Conservation (phyloP, 2,329 filamentous ascomycete genomes). For the Cercospora nicotianae region DNA sequence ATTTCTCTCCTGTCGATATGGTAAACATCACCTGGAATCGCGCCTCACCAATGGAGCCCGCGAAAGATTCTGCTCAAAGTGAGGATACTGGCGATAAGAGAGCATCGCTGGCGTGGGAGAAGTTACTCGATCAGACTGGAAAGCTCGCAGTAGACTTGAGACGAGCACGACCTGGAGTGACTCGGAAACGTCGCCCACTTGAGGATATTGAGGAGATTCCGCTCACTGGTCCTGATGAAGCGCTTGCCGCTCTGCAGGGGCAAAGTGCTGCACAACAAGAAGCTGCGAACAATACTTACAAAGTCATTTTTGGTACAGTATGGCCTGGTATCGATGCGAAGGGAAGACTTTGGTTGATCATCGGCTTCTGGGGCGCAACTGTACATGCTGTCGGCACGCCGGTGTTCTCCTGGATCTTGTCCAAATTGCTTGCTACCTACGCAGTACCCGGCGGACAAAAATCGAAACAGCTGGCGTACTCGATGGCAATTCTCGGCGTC, state of each 20-base stretch:
- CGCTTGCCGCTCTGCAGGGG: constrained; percentile 19
- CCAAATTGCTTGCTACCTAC: constrained; percentile 70
- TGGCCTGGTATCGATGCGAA: constrained; percentile 62
- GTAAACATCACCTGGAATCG: constrained; percentile 11
- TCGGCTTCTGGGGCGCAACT: constrained; percentile 62
- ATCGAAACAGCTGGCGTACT: constrained; percentile 59
- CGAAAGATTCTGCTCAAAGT: neutral
- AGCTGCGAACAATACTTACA: constrained; percentile 39
- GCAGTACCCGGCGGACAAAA: constrained; percentile 56
- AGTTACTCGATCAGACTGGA: constrained; percentile 25
- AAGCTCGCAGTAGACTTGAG: constrained; percentile 27
- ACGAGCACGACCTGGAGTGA: constrained; percentile 12
- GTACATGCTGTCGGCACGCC: constrained; percentile 68
- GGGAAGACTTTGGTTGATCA: constrained; percentile 57
- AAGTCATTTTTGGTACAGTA: constrained; percentile 65
- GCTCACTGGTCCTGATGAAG: constrained; percentile 19
- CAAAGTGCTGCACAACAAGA: constrained; percentile 8
- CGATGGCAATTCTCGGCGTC: constrained; percentile 67
- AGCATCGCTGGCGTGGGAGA: constrained; percentile 23
- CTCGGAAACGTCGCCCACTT: constrained; percentile 14
- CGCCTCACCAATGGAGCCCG: neutral
- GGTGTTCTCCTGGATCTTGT: constrained; percentile 73
- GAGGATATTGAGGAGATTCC: constrained; percentile 25
- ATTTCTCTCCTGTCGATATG: constrained; percentile 14
- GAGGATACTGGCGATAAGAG: constrained; percentile 7